Evolutionary conservation across 2,329 filamentous ascomycete genomes (phyloP).

Genomic region (Incumbomyces delicatus): DNA sequence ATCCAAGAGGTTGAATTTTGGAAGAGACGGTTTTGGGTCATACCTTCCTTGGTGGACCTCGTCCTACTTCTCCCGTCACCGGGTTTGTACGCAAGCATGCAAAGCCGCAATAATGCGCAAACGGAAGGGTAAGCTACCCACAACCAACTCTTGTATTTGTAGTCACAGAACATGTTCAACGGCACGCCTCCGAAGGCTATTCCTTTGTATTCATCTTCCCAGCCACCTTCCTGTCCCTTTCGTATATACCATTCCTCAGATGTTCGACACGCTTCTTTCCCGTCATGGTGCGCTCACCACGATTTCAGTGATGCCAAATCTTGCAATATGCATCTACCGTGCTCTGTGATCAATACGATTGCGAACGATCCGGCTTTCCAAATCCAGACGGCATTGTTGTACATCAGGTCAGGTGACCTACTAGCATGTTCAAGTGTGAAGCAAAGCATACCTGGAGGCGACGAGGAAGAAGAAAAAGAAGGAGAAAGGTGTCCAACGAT

Average conservation of each 20-base stretch:
- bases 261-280: neutral
- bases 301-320: neutral
- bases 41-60: no score
- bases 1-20: no score
- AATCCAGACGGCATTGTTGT: constrained; percentile 4
- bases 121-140: no score
- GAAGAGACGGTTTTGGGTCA: no score
- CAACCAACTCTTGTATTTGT: no score
- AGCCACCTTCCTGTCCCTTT: neutral
- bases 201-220: neutral
- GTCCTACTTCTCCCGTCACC: no score
- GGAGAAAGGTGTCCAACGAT: neutral
- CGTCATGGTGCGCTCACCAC: constrained; percentile 5
- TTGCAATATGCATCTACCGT: neutral
- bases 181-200: no score
- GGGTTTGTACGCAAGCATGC: no score
- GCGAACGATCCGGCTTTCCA: constrained; percentile 37
- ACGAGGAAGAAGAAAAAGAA: no score
- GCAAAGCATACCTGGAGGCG: neutral
- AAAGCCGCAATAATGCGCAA: no score
- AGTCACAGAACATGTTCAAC: no score
- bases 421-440: neutral
- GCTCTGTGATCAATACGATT: constrained; percentile 1
- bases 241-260: neutral
- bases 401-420: neutral